These are phyloP conservation scores for Kodamaea kakaduensis DNA, from an alignment of 805 yeast genomes.

Conservation along the genomic window DNA sequence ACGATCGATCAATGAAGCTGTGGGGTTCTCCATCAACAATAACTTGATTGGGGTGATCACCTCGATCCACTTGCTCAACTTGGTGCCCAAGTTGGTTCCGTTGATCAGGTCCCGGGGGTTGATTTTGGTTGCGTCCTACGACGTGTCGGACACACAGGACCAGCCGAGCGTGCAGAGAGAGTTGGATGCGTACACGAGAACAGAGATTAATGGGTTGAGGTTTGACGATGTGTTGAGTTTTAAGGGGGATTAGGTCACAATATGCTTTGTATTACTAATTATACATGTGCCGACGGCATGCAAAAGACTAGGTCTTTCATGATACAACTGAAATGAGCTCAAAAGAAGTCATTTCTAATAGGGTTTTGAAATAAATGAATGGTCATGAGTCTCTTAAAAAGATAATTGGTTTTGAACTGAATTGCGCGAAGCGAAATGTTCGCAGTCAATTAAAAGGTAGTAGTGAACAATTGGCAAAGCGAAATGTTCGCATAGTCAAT, in stretches of 20 bases:
- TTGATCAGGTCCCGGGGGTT: slow-evolving; percentile 77
- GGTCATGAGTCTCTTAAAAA: too few relatives aligned
- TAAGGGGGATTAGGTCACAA: too few relatives aligned
- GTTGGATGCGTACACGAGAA: slow-evolving; percentile 34
- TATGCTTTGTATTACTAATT: slow-evolving; percentile 5
- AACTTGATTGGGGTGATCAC: slow-evolving; percentile 82
- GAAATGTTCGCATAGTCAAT: too few relatives aligned
- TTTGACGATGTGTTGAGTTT: slow-evolving; percentile 62
- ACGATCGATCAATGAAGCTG: slow-evolving; percentile 76
- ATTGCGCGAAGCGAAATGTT: too few relatives aligned
- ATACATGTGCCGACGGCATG: too few relatives aligned
- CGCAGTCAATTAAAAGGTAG: too few relatives aligned
- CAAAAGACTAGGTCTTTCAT: too few relatives aligned
- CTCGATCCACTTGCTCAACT: slow-evolving; percentile 61
- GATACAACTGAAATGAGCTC: too few relatives aligned
- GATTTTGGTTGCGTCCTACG: slow-evolving; percentile 69
- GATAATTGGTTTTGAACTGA: too few relatives aligned
- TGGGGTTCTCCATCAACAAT: slow-evolving; percentile 73
- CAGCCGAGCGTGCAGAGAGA: slow-evolving; percentile 26
- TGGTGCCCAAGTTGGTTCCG: slow-evolving; percentile 74
- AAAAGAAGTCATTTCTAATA: too few relatives aligned
- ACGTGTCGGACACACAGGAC: slow-evolving; percentile 25
- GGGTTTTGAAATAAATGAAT: too few relatives aligned
- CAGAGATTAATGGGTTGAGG: slow-evolving; percentile 64
- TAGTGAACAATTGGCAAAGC: too few relatives aligned